Percentiles rank a stretch among this genome's conserved stretches.
Evolutionary conservation across 441 rosid species (phyloP).

Genomic region (Gossypium davidsonii): DNA sequence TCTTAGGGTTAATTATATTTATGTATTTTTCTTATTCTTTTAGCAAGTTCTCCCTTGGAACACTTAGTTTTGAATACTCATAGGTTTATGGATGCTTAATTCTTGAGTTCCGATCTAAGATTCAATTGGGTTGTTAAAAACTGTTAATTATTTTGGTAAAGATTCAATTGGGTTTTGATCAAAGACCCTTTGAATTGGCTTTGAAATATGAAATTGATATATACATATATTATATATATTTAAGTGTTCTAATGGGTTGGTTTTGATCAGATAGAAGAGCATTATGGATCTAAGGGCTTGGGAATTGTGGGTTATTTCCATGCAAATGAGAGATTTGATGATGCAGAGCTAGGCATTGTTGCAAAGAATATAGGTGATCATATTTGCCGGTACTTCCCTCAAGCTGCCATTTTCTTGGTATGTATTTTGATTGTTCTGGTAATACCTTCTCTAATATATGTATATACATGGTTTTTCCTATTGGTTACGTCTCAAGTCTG

Average conservation of each 20-base stretch:
- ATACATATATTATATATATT: not conserved
- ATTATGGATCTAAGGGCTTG: conserved; percentile 59
- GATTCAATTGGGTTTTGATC: too few relatives aligned
- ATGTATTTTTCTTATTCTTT: not conserved
- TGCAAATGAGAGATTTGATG: conserved; percentile 87
- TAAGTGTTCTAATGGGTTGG: conserved; percentile 9
- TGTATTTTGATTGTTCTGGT: conserved; percentile 10
- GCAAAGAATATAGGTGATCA: conserved; percentile 78
- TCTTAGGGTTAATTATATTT: not conserved
- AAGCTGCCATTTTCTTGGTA: conserved; percentile 63
- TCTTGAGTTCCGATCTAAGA: not conserved
- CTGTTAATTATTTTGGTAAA: not conserved
- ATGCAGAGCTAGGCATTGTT: conserved; percentile 57
- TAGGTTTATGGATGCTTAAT: not conserved
- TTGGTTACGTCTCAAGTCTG: not conserved
- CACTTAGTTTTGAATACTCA: not conserved
- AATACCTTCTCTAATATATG: not conserved
- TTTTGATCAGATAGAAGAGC: conserved; percentile 69
- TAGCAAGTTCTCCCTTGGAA: not conserved
- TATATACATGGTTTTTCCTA: not conserved
- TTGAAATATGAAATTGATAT: not conserved
- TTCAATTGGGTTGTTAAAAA: not conserved
- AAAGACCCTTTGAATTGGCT: not conserved
- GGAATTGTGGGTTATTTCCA: conserved; percentile 85
- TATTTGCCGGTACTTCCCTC: conserved; percentile 13